Conservation (phyloP, 352 stramenopile species). For the Phytophthora sp. region DNA sequence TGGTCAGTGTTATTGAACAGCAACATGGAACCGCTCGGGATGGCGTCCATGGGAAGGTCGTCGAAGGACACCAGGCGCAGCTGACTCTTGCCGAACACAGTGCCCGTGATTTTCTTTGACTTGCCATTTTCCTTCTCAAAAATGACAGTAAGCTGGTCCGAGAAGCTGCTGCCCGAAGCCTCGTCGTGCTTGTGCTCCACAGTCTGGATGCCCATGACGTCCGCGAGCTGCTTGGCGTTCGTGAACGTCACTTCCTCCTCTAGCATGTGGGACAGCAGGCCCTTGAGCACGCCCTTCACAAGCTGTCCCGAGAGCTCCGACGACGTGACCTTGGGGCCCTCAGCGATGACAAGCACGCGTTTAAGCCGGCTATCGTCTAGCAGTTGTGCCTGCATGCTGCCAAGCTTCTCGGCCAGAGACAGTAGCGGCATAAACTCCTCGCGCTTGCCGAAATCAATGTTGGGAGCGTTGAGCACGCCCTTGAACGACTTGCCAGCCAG, state of each 20-base stretch:
- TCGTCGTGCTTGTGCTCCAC: slow-evolving; percentile 92
- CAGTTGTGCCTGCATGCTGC: slow-evolving; percentile 86
- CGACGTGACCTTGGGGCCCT: slow-evolving; percentile 85
- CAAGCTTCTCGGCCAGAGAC: slow-evolving; percentile 92
- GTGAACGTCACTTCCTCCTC: slow-evolving; percentile 92
- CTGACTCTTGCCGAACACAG: slow-evolving; percentile 89
- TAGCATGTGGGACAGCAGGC: slow-evolving; percentile 89
- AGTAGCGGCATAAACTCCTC: slow-evolving; percentile 87
- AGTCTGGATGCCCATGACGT: slow-evolving; percentile 90
- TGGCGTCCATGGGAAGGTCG: slow-evolving; percentile 85
- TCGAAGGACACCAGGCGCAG: slow-evolving; percentile 90
- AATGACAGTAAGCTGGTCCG: slow-evolving; percentile 92
- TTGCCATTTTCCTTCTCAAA: slow-evolving; percentile 90
- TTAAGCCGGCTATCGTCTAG: slow-evolving; percentile 75
- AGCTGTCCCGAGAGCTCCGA: slow-evolving; percentile 81
- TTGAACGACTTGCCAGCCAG: slow-evolving; percentile 92
- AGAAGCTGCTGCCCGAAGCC: slow-evolving; percentile 72
- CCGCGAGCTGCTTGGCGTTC: slow-evolving; percentile 86
- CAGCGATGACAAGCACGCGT: slow-evolving; percentile 77
- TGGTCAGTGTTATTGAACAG: slow-evolving; percentile 96
- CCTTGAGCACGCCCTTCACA: slow-evolving; percentile 92
- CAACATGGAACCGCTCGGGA: slow-evolving; percentile 90
- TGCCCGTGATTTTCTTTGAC: slow-evolving; percentile 85
- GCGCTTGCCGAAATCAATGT: slow-evolving; percentile 87
- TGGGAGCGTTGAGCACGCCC: slow-evolving; percentile 96